These are phyloP conservation scores for Borovskyia barvae DNA, from an alignment of 208 protist genomes.

Conservation along the genomic window DNA sequence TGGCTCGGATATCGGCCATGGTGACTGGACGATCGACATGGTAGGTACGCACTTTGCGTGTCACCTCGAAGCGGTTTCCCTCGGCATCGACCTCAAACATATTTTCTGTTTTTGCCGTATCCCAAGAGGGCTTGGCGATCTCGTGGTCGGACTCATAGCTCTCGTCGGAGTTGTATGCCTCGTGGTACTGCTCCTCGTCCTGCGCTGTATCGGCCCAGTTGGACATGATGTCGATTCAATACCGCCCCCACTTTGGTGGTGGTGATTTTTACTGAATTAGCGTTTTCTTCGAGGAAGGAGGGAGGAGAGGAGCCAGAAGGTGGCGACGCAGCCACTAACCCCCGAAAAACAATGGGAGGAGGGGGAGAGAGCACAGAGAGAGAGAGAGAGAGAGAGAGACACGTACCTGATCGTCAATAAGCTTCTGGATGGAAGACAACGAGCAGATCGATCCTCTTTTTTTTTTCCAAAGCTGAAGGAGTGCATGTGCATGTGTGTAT, in stretches of 20 bases:
- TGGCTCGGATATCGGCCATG: constrained; percentile 53
- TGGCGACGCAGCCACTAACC: neutral
- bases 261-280: neutral
- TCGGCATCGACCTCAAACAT: constrained; percentile 45
- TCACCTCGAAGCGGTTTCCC: constrained; percentile 58
- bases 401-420: too few relatives aligned
- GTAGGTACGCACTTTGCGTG: constrained; percentile 66
- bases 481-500: neutral
- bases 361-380: neutral
- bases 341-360: neutral
- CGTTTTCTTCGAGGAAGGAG: neutral
- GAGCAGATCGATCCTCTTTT: too few relatives aligned
- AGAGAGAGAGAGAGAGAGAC: constrained; percentile 2
- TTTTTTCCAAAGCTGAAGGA: neutral
- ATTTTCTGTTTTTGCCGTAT: constrained; percentile 55
- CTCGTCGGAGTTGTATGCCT: constrained; percentile 28
- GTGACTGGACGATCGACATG: constrained; percentile 51
- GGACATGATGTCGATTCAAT: constrained; percentile 25
- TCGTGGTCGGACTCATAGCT: constrained; percentile 32
- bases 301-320: neutral
- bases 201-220: constrained; percentile 61
- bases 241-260: neutral
- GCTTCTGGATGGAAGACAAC: too few relatives aligned
- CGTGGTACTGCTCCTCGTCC: constrained; percentile 41
- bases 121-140: constrained; percentile 46